phyloP scores from a whole-genome alignment of 371 early-diverging fungal genomes.

The Choanephora cucurbitarum region DNA sequence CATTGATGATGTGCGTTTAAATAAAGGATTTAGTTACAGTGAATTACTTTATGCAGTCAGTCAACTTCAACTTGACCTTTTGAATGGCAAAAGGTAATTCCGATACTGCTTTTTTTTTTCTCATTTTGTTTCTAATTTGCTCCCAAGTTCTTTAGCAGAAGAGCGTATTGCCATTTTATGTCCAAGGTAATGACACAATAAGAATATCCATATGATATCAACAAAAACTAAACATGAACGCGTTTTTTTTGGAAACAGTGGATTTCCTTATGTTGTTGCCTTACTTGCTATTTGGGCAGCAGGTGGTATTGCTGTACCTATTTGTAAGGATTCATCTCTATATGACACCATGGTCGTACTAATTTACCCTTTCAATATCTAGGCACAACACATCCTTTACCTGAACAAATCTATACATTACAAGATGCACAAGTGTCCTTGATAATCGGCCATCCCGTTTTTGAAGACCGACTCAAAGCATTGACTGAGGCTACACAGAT shows the following conservation, averaged over 20 bases:
- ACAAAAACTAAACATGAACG: background rate
- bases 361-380: no score
- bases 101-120: background rate
- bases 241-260: no score
- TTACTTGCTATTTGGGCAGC: conserved; percentile 83
- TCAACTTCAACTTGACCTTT: conserved; percentile 13
- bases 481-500: conserved; percentile 22
- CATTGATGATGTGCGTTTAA: conserved; percentile 35
- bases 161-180: conserved; percentile 72
- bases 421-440: conserved; percentile 56
- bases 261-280: conserved; percentile 69
- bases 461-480: conserved; percentile 31
- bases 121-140: no score
- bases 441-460: conserved; percentile 46
- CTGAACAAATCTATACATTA: conserved; percentile 68
- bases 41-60: conserved; percentile 36
- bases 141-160: conserved; percentile 53
- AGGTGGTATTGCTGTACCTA: conserved; percentile 78
- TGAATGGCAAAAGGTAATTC: conserved; percentile 33
- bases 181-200: no score
- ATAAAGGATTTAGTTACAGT: conserved; percentile 27
- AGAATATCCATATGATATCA: conserved; percentile 2
- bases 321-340: no score
- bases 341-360: no score
- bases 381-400: conserved; percentile 65